Evolutionary conservation across 768 basidiomycete species (phyloP).

Genomic region (Tulasnella sp.): DNA sequence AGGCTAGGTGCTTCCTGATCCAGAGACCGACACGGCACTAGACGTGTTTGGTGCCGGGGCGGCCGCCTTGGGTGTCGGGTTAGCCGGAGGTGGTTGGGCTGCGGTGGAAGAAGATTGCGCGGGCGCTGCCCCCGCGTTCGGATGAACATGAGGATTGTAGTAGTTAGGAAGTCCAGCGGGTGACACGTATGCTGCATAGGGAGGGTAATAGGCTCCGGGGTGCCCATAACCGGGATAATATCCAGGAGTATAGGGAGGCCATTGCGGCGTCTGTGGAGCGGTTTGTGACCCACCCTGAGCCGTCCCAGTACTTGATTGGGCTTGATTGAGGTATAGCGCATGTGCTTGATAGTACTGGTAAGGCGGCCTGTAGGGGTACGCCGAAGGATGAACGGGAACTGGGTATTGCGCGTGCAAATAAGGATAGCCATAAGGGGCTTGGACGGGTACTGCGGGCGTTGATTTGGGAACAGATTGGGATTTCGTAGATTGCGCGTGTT

Average conservation of each 20-base stretch:
- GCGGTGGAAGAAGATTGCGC: neutral
- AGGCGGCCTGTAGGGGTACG: neutral
- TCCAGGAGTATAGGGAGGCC: neutral
- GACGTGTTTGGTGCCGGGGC: neutral
- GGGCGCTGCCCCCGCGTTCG: neutral
- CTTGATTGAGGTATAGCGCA: neutral
- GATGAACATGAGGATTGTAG: neutral
- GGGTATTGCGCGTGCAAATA: constrained; percentile 15
- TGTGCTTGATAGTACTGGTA: neutral
- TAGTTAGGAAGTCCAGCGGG: neutral
- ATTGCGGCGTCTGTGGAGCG: neutral
- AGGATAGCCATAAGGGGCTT: constrained; percentile 13
- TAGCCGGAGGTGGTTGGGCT: neutral
- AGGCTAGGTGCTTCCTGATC: neutral
- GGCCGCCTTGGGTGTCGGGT: neutral
- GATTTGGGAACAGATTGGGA: neutral
- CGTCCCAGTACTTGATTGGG: neutral
- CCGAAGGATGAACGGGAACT: constrained; percentile 20
- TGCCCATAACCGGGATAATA: constrained; percentile 9
- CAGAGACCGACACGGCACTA: neutral
- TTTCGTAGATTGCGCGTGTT: neutral
- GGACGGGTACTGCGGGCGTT: neutral
- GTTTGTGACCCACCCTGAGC: neutral
- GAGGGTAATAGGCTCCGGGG: neutral
- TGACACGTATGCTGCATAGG: neutral